Evolutionary conservation across 2,329 filamentous ascomycete species (phyloP), one percentile per base, ranked within the genome.

Genomic region (Teratosphaeria gauchensis): DNA sequence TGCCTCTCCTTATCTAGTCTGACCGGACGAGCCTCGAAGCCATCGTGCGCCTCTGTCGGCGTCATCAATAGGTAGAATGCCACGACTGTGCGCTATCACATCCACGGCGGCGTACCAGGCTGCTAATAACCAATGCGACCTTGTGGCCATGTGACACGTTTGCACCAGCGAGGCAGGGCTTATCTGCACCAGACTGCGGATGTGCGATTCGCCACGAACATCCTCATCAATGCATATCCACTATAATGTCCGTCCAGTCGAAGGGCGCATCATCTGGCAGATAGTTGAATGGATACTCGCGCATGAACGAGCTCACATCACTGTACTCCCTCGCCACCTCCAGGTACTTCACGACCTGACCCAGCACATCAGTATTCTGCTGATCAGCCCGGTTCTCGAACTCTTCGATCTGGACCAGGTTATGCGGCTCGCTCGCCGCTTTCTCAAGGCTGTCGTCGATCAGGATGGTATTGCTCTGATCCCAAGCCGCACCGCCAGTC

Each of bases 381-480:
- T 75, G 70, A 3, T 76, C 71, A 33, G 71, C 78, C 60, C 12
- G 63, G 3, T 80, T 83, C 2, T 73, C 71, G 69, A 94, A 96
- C 73, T 95, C 90, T 0, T 91, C 89, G 24, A 97, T 81, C 63
- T 85, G 78, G 9, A 97, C 75, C 24, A 94, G 80, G 67, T 97
- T 97, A 75, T 84, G 83, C 0, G 94, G 94, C 72, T 99, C 90
- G 58, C 82, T 86, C 30, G 83, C 80, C 0, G 87, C 92, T 77
- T 97, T 99, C 68, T 92, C 81, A 1, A 75, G 67, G 32, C 86
- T 89, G 74, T 97, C 94, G 66, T 99, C 94, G 46, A 97, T 84
- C 30, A 99, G 79, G 6, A 97, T 81, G 0, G 94, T 97, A 72
- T 97, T 95, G 55, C 80, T 80, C 74, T 96, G 91, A 66, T 85